A percentile compares a stretch with the other conserved stretches of the same genome.
These are phyloP conservation scores for Botrytis porri DNA, from an alignment of 2,329 filamentous ascomycete genomes.

Conservation along the genomic window DNA sequence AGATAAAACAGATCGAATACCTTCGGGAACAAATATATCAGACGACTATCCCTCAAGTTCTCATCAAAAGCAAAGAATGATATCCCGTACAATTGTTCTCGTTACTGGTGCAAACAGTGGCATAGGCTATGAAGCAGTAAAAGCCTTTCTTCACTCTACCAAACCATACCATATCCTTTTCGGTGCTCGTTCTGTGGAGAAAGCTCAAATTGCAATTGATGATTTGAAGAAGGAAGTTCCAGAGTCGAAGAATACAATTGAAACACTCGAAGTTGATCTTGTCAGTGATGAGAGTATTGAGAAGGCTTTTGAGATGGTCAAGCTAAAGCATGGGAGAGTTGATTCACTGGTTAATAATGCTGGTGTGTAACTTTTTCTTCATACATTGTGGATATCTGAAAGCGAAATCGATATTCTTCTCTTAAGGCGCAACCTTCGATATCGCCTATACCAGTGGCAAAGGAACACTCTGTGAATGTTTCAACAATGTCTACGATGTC, in stretches of 20 bases:
- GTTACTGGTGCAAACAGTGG: constrained; percentile 46
- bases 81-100: constrained; percentile 35
- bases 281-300: constrained; percentile 29
- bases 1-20: neutral
- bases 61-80: constrained; percentile 12
- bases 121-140: constrained; percentile 44
- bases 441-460: constrained; percentile 33
- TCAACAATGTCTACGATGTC: constrained; percentile 34
- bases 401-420: neutral
- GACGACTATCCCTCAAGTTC: neutral
- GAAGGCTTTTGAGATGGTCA: constrained; percentile 27
- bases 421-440: constrained; percentile 35
- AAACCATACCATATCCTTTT: constrained; percentile 43
- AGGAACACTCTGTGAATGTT: constrained; percentile 33
- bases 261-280: constrained; percentile 28
- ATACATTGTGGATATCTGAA: neutral
- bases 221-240: constrained; percentile 39
- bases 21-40: neutral
- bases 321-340: constrained; percentile 22
- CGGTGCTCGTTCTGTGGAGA: constrained; percentile 39
- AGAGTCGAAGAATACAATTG: constrained; percentile 31
- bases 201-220: constrained; percentile 39
- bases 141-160: constrained; percentile 41
- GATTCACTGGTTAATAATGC: constrained; percentile 31
- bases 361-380: constrained; percentile 23